These are phyloP conservation scores for Fusarium sp. DNA, from an alignment of 2,329 filamentous ascomycete genomes.

Conservation along the genomic window DNA sequence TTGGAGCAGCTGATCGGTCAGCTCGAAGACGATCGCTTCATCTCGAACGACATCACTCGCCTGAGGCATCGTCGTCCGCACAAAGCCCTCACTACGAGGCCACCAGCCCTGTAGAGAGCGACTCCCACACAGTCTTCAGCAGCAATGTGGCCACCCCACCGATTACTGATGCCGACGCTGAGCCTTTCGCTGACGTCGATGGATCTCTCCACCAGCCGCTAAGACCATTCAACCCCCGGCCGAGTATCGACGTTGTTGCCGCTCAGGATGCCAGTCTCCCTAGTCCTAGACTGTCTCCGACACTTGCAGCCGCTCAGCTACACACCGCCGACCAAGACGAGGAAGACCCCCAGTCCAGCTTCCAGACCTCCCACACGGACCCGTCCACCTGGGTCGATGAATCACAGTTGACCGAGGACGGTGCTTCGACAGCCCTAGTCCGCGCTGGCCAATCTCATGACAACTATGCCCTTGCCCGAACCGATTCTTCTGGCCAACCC, in stretches of 20 bases:
- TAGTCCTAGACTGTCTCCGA: constrained; percentile 93
- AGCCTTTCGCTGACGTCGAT: constrained; percentile 66
- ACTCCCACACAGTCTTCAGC: constrained; percentile 70
- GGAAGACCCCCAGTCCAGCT: constrained; percentile 52
- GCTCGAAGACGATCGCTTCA: constrained; percentile 56
- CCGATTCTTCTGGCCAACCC: constrained; percentile 37
- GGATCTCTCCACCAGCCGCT: constrained; percentile 61
- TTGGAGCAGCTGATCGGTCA: constrained; percentile 48
- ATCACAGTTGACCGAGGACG: constrained; percentile 54
- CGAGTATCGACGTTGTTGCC: constrained; percentile 75
- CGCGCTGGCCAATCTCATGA: constrained; percentile 38
- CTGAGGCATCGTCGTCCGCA: constrained; percentile 56
- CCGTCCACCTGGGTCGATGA: constrained; percentile 53
- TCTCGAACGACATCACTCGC: constrained; percentile 57
- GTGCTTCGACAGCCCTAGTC: constrained; percentile 45
- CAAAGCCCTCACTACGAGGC: constrained; percentile 57
- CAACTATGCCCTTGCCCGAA: constrained; percentile 43
- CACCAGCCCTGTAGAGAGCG: constrained; percentile 65
- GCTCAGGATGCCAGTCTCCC: constrained; percentile 92
- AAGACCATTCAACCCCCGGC: constrained; percentile 61
- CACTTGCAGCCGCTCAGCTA: constrained; percentile 77
- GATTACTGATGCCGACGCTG: constrained; percentile 77
- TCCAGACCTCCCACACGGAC: constrained; percentile 48
- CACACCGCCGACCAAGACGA: constrained; percentile 59
- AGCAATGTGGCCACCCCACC: constrained; percentile 79